Conservation (phyloP, 2,329 filamentous ascomycete genomes). For the Trichoderma hamatum region DNA sequence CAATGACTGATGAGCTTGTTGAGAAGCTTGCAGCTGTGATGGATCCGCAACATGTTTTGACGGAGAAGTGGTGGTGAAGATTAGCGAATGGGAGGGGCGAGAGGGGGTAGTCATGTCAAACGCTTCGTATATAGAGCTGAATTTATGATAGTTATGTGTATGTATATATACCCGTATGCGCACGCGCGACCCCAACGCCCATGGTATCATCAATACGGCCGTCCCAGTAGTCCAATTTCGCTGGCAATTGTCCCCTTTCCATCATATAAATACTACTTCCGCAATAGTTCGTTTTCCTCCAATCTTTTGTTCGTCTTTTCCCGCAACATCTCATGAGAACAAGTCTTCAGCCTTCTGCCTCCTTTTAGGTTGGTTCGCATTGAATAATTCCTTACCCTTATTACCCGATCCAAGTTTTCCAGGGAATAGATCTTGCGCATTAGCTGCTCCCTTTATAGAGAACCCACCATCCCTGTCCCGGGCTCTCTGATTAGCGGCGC, state of each 20-base stretch:
- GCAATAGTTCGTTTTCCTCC: neutral
- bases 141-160: constrained; percentile 2
- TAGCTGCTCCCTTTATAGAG: constrained; percentile 66
- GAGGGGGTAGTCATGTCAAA: neutral
- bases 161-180: constrained; percentile 3
- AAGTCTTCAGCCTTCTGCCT: constrained; percentile 73
- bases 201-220: constrained; percentile 26
- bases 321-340: constrained; percentile 54
- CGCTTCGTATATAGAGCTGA: neutral
- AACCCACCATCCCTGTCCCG: constrained; percentile 51
- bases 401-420: constrained; percentile 61
- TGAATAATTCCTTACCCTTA: constrained; percentile 69
- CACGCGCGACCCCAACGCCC: constrained; percentile 24
- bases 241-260: neutral
- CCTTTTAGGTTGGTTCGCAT: constrained; percentile 53
- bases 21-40: constrained; percentile 48
- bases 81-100: neutral
- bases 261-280: neutral
- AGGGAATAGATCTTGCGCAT: constrained; percentile 70
- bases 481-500: constrained; percentile 53
- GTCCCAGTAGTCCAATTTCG: constrained; percentile 9
- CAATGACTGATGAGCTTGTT: constrained; percentile 70
- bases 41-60: constrained; percentile 53
- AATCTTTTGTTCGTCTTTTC: neutral
- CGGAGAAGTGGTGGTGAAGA: constrained; percentile 65